A percentile compares a stretch with the other conserved stretches of the same genome.
Evolutionary conservation across 2,329 filamentous ascomycete genomes (phyloP).

Genomic region (Colletotrichum cordylinicola): DNA sequence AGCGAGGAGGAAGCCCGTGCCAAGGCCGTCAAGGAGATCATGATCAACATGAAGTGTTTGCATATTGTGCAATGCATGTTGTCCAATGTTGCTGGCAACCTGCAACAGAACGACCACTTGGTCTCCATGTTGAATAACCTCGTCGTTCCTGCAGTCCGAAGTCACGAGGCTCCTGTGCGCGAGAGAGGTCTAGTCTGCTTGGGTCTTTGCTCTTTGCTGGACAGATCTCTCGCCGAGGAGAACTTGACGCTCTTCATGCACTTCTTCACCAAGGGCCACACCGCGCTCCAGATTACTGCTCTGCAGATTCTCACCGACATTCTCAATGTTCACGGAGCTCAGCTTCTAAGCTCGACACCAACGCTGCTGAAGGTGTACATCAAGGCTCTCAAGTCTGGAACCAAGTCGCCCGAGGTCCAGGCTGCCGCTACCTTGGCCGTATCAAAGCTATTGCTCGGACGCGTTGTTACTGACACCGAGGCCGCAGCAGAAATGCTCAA

Average conservation of each 20-base stretch:
- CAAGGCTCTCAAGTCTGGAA: slow-evolving; percentile 77
- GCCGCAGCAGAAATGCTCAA: slow-evolving; percentile 78
- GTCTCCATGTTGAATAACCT: slow-evolving; percentile 98
- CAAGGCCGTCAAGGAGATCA: slow-evolving; percentile 87
- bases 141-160: slow-evolving; percentile 92
- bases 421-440: slow-evolving; percentile 81
- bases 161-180: slow-evolving; percentile 89
- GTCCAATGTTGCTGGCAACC: slow-evolving; percentile 84
- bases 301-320: slow-evolving; percentile 94
- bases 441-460: slow-evolving; percentile 84
- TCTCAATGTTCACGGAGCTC: slow-evolving; percentile 83
- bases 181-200: slow-evolving; percentile 90
- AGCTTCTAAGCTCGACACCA: slow-evolving; percentile 72
- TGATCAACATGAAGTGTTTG: slow-evolving; percentile 98
- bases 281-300: slow-evolving; percentile 86
- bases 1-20: slow-evolving; percentile 71
- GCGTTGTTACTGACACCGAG: slow-evolving; percentile 74
- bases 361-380: slow-evolving; percentile 85
- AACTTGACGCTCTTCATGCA: slow-evolving; percentile 94
- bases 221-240: slow-evolving; percentile 89
- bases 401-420: slow-evolving; percentile 75
- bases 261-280: slow-evolving; percentile 93
- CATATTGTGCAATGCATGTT: slow-evolving; percentile 98
- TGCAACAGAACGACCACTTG: slow-evolving; percentile 90
- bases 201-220: slow-evolving; percentile 88